phyloP scores from a whole-genome alignment of 768 basidiomycete species.

The Royoungia palumana region DNA sequence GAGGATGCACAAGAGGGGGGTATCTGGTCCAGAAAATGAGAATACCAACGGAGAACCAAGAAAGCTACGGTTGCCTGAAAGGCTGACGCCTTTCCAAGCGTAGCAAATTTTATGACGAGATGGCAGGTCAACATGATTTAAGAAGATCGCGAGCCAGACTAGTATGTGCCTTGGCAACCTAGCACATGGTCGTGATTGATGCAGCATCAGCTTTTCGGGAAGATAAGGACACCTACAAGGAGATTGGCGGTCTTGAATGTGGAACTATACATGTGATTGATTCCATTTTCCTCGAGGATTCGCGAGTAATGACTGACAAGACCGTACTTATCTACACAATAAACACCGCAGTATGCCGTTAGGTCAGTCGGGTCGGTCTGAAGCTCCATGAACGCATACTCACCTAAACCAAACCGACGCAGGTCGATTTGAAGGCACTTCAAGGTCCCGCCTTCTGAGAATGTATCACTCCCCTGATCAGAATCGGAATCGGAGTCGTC shows the following conservation, averaged over 20 bases:
- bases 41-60: neutral
- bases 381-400: slow-evolving; percentile 15
- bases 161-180: slow-evolving; percentile 60
- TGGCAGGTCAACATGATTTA: slow-evolving; percentile 46
- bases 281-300: slow-evolving; percentile 65
- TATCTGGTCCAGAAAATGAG: slow-evolving; percentile 17
- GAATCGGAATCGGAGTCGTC: slow-evolving; percentile 32
- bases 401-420: slow-evolving; percentile 66
- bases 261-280: slow-evolving; percentile 83
- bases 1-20: slow-evolving; percentile 7
- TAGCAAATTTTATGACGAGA: neutral
- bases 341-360: slow-evolving; percentile 4
- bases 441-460: slow-evolving; percentile 39
- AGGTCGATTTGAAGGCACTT: slow-evolving; percentile 78
- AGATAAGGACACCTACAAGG: slow-evolving; percentile 43
- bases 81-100: neutral
- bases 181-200: slow-evolving; percentile 18
- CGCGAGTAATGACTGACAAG: slow-evolving; percentile 75
- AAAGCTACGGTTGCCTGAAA: neutral
- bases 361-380: neutral
- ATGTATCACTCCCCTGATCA: slow-evolving; percentile 34
- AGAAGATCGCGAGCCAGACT: slow-evolving; percentile 56
- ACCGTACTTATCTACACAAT: slow-evolving; percentile 63
- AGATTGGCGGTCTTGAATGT: slow-evolving; percentile 84
- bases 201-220: neutral